phyloP scores from a whole-genome alignment of 352 stramenopile species.

The Phytophthora lateralis region DNA sequence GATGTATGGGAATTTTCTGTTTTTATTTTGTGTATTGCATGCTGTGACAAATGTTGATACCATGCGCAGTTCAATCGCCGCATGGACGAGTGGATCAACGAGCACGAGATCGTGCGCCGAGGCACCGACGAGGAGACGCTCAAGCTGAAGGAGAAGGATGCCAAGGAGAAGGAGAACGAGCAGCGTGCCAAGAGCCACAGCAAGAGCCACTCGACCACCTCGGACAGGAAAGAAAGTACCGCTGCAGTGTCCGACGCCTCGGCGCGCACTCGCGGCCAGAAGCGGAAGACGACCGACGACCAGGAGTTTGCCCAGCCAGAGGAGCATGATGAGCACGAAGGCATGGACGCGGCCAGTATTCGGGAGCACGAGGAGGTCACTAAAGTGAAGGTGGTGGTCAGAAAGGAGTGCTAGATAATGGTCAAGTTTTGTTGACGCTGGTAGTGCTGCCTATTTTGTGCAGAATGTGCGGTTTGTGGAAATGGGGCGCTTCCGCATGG shows the following conservation, averaged over 20 bases:
- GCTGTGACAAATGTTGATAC: slow-evolving; percentile 9
- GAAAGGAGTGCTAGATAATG: neutral
- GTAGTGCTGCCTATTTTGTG: slow-evolving; percentile 20
- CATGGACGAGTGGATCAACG: slow-evolving; percentile 91
- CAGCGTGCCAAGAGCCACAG: slow-evolving; percentile 57
- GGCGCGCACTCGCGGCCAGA: slow-evolving; percentile 68
- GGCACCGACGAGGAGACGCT: slow-evolving; percentile 79
- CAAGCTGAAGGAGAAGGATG: slow-evolving; percentile 76
- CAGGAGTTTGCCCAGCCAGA: slow-evolving; percentile 85
- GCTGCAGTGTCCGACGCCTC: slow-evolving; percentile 30
- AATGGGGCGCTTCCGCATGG: slow-evolving; percentile 93
- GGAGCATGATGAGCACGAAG: slow-evolving; percentile 98
- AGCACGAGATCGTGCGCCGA: slow-evolving; percentile 75
- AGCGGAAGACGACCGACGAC: slow-evolving; percentile 72
- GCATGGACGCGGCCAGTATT: slow-evolving; percentile 96
- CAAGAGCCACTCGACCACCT: slow-evolving; percentile 26
- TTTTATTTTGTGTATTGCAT: neutral
- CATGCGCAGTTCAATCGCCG: slow-evolving; percentile 76
- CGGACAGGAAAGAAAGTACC: slow-evolving; percentile 16
- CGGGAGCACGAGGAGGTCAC: slow-evolving; percentile 98
- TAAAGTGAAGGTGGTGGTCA: slow-evolving; percentile 88
- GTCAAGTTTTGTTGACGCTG: neutral
- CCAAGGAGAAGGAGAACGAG: slow-evolving; percentile 73
- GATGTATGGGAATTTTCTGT: slow-evolving; percentile 43
- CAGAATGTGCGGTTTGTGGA: slow-evolving; percentile 97